phyloP scores from a whole-genome alignment of 495 filamentous ascomycete species.

The Hypomontagnella submonticulosa region DNA sequence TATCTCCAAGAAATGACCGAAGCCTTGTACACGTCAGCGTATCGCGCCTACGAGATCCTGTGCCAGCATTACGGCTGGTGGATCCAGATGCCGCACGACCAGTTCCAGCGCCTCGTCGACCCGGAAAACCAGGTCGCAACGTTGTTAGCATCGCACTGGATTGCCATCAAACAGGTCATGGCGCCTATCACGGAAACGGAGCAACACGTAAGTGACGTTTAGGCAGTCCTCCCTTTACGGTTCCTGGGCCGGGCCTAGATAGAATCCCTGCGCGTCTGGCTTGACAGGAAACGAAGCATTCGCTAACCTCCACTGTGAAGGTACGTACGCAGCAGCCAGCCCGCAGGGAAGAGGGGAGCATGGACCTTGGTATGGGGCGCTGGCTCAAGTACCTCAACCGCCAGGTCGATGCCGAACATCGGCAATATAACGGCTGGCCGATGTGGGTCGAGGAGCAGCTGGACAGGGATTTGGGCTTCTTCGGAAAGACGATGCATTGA shows the following conservation, averaged over 20 bases:
- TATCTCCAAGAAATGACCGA: slow-evolving; percentile 49
- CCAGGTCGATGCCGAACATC: slow-evolving; percentile 52
- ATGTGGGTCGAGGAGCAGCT: slow-evolving; percentile 60
- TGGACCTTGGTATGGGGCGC: slow-evolving; percentile 48
- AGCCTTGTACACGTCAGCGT: slow-evolving; percentile 48
- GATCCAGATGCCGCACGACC: slow-evolving; percentile 61
- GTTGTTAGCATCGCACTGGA: slow-evolving; percentile 68
- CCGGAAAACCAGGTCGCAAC: slow-evolving; percentile 59
- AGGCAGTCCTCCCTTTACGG: too few species aligned
- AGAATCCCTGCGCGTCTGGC: too few species aligned
- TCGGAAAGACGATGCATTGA: slow-evolving; percentile 46
- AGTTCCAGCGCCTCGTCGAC: slow-evolving; percentile 65
- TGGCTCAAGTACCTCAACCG: slow-evolving; percentile 59
- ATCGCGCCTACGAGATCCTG: slow-evolving; percentile 52
- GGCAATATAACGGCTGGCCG: slow-evolving; percentile 57
- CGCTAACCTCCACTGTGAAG: too few species aligned
- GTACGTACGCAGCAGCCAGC: slow-evolving; percentile 29
- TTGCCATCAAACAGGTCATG: slow-evolving; percentile 68
- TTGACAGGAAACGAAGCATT: too few species aligned
- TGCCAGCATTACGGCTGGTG: slow-evolving; percentile 58
- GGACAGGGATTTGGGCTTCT: slow-evolving; percentile 46
- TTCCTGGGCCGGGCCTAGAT: too few species aligned
- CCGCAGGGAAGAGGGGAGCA: not conserved
- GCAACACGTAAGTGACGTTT: not conserved
- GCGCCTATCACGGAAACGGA: slow-evolving; percentile 56